phyloP scores from a whole-genome alignment of 257 asterid species.

The Solanum sejunctum region DNA sequence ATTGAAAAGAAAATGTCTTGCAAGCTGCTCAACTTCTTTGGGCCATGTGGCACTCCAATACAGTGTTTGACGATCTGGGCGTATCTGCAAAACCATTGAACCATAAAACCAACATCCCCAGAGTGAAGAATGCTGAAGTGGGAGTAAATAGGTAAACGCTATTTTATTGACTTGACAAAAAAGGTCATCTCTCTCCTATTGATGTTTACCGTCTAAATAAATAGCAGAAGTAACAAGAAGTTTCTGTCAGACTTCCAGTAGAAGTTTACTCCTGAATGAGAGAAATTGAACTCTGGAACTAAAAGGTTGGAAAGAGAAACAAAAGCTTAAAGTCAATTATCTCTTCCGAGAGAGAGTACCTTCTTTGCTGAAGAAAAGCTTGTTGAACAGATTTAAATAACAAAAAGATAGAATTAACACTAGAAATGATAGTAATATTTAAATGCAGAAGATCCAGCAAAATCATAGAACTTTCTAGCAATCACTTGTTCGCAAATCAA shows the following conservation, averaged over 20 bases:
- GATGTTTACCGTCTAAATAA: not conserved
- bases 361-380: not conserved
- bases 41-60: constrained; percentile 99
- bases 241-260: not conserved
- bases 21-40: constrained; percentile 95
- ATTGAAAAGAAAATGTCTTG: constrained; percentile 55
- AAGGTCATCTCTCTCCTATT: not conserved
- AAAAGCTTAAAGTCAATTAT: not conserved
- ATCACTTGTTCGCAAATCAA: not conserved
- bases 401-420: not conserved
- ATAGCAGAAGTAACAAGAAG: not conserved
- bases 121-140: not conserved
- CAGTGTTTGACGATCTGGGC: constrained; percentile 96
- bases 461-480: not conserved
- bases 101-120: constrained; percentile 1
- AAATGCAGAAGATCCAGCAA: not conserved
- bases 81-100: constrained; percentile 46
- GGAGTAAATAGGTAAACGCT: not conserved
- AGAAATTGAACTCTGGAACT: not conserved
- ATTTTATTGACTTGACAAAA: not conserved
- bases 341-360: not conserved
- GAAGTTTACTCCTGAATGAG: not conserved
- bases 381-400: not conserved
- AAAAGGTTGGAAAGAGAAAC: not conserved
- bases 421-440: not conserved